phyloP scores from a whole-genome alignment of 2,329 filamentous ascomycete species.

The Lizonia empirigonia region DNA sequence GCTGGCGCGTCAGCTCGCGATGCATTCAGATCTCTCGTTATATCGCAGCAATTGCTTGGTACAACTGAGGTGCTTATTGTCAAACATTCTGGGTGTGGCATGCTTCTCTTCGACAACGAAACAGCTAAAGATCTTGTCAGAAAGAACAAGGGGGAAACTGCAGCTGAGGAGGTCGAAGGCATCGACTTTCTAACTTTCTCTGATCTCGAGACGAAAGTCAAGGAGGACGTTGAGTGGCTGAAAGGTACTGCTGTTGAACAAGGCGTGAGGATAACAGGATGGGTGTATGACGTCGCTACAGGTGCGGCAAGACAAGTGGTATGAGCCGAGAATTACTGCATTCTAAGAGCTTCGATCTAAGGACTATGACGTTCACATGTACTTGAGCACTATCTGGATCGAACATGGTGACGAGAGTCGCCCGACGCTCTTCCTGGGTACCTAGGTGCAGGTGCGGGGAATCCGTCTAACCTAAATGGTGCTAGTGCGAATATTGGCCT shows the following conservation, averaged over 20 bases:
- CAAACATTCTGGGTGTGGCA: conserved; percentile 77
- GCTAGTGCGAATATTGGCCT: neutral
- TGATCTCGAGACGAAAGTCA: conserved; percentile 62
- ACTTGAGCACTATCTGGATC: neutral
- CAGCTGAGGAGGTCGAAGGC: conserved; percentile 52
- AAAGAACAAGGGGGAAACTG: conserved; percentile 62
- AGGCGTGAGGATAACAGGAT: conserved; percentile 68
- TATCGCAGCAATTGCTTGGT: conserved; percentile 78
- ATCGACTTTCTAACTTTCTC: conserved; percentile 71
- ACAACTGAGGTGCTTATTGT: conserved; percentile 76
- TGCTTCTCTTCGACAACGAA: conserved; percentile 70
- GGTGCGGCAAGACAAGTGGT: conserved; percentile 63
- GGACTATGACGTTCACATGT: neutral
- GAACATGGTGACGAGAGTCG: neutral
- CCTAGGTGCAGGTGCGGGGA: neutral
- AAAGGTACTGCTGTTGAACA: conserved; percentile 65
- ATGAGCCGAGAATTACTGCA: conserved; percentile 4
- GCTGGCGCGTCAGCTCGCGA: conserved; percentile 66
- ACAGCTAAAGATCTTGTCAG: conserved; percentile 62
- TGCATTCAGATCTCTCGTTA: conserved; percentile 74
- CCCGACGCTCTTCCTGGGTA: too few relatives aligned
- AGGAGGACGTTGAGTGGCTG: conserved; percentile 69
- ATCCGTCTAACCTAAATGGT: neutral
- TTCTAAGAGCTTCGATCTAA: neutral
- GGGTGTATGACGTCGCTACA: conserved; percentile 79